phyloP scores from a whole-genome alignment of 768 basidiomycete genomes.

The Harrya chromipes region DNA sequence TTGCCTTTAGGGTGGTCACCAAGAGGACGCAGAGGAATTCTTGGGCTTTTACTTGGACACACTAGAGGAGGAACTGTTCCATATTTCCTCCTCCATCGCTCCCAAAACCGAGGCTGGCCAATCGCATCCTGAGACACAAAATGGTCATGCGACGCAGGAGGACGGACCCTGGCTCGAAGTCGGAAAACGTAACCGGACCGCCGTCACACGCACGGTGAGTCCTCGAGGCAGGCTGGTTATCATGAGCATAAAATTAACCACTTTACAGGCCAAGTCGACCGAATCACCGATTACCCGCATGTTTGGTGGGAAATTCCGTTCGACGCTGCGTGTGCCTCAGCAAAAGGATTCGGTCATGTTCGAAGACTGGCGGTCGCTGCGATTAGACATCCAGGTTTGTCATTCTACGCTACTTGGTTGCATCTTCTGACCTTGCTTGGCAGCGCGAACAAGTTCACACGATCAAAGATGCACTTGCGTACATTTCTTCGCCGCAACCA shows the following conservation, averaged over 20 bases:
- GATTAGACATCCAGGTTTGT: slow-evolving; percentile 83
- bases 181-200: slow-evolving; percentile 78
- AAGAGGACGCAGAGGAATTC: slow-evolving; percentile 99
- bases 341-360: slow-evolving; percentile 84
- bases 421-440: not conserved
- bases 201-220: slow-evolving; percentile 77
- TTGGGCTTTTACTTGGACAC: slow-evolving; percentile 96
- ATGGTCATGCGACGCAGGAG: slow-evolving; percentile 32
- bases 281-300: slow-evolving; percentile 90
- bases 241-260: not conserved
- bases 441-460: slow-evolving; percentile 72
- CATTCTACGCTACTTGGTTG: not conserved
- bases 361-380: slow-evolving; percentile 88
- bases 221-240: not conserved
- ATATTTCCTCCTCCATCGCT: slow-evolving; percentile 53
- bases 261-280: slow-evolving; percentile 60
- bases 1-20: slow-evolving; percentile 69
- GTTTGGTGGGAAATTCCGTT: slow-evolving; percentile 91
- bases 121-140: slow-evolving; percentile 7
- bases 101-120: slow-evolving; percentile 34
- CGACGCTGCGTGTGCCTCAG: slow-evolving; percentile 74
- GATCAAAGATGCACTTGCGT: slow-evolving; percentile 78
- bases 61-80: slow-evolving; percentile 85
- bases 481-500: slow-evolving; percentile 74
- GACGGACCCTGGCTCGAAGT: slow-evolving; percentile 91